These are phyloP conservation scores for Ustilago nuda DNA, from an alignment of 1,284 basidiomycete species.

Conservation along the genomic window DNA sequence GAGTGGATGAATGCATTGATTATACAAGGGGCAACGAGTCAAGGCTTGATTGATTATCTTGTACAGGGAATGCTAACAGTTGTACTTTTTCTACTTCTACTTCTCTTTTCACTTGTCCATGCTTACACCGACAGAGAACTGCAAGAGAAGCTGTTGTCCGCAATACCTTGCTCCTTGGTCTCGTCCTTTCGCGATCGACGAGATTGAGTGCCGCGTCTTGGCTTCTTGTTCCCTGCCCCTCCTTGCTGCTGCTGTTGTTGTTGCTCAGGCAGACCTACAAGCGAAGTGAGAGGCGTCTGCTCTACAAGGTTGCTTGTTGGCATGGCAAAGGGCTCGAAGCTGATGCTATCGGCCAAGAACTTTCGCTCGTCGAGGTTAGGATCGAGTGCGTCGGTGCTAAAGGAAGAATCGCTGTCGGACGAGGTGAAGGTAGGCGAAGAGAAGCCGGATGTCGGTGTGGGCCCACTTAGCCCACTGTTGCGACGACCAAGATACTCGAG, in stretches of 20 bases:
- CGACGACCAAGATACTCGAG: slow-evolving; percentile 26
- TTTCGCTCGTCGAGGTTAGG: slow-evolving; percentile 20
- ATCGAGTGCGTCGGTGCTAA: slow-evolving; percentile 35
- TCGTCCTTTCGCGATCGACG: slow-evolving; percentile 25
- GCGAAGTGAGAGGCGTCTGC: slow-evolving; percentile 38
- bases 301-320: slow-evolving; percentile 13
- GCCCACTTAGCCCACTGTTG: slow-evolving; percentile 12
- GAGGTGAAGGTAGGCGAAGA: slow-evolving; percentile 40
- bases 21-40: slow-evolving; percentile 8
- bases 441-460: slow-evolving; percentile 24
- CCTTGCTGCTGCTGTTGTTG: slow-evolving; percentile 1
- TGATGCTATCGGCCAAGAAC: slow-evolving; percentile 40
- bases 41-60: slow-evolving; percentile 9
- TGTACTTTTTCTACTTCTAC: neutral
- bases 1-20: slow-evolving; percentile 10
- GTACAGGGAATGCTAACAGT: slow-evolving; percentile 1
- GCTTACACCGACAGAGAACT: neutral
- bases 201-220: slow-evolving; percentile 1
- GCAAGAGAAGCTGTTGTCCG: neutral
- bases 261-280: slow-evolving; percentile 32
- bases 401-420: slow-evolving; percentile 42
- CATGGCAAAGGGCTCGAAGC: slow-evolving; percentile 42
- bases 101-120: neutral
- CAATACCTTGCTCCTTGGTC: slow-evolving; percentile 2
- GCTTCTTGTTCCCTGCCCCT: slow-evolving; percentile 3